Conservation (phyloP, 495 filamentous ascomycete genomes). For the Astrocystis sublimbata region DNA sequence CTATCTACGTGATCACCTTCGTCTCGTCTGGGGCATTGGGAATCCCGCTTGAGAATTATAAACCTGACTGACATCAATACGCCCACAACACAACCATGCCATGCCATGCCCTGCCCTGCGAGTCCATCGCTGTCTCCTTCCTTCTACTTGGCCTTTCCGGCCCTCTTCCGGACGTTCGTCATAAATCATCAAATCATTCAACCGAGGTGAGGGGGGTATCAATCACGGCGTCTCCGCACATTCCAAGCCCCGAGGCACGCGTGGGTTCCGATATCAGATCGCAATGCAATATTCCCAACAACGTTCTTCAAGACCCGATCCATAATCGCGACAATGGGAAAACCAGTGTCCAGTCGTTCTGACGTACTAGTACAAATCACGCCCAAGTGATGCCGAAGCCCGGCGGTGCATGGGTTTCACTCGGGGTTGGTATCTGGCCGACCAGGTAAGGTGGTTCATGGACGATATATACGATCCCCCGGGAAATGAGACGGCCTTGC, state of each 20-base stretch:
- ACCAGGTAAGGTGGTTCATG: neutral
- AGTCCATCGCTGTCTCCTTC: too few species aligned
- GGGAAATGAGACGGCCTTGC: neutral
- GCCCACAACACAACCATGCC: neutral
- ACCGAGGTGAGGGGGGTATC: conserved; percentile 2
- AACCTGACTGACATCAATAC: neutral
- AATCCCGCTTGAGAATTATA: neutral
- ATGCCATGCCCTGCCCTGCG: too few species aligned
- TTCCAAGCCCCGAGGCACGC: neutral
- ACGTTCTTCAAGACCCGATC: neutral
- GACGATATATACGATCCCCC: neutral
- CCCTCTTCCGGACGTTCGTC: neutral
- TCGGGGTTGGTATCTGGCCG: neutral
- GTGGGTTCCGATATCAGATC: neutral
- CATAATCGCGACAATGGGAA: neutral
- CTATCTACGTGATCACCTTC: conserved; percentile 4
- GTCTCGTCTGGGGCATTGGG: too few species aligned
- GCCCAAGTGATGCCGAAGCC: neutral
- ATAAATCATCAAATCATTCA: neutral
- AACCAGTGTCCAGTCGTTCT: neutral
- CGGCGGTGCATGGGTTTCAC: neutral
- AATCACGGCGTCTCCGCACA: neutral
- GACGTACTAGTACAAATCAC: conserved; percentile 1
- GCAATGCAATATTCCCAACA: too few species aligned
- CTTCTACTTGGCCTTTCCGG: neutral